Base-by-base conservation (phyloP, 768 basidiomycete species). In the Pulveroboletus ravenelii region DNA sequence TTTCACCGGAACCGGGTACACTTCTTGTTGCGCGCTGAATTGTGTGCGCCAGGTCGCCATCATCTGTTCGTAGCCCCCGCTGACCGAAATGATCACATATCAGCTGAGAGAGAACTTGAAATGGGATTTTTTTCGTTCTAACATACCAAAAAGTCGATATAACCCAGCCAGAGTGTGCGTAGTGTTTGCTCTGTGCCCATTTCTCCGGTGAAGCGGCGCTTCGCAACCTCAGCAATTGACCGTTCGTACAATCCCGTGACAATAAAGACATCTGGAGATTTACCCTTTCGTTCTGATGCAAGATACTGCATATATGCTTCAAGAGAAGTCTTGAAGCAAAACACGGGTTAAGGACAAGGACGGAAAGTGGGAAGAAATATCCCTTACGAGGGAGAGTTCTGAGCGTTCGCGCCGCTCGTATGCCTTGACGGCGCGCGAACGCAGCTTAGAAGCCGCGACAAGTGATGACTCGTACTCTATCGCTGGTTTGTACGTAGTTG, bases 401-500 rank as follows among this genome's bases (percentile, higher is more conserved):
- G 78, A 71, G 12, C 61, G 55, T 60, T 93, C 89, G 48, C 89
- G 73, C 25, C 80, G 76, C 45, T 81, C 77, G 61, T 79, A 83
- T 49, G 78, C 72, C 45, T 81, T 83, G 45, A 77, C 74, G 1
- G 84, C 81, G 39, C 75, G 75, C 8, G 78, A 72, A 14, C 85
- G 82, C 30, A 80, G 66, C 66, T 88, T 87, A 14, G 91, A 91
- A 3, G 92, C 93, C 1, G 79, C 67, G 15, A 95, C 77, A 23
- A 97, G 79, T 7, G 85, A 69, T 0, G 72, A 58, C 61, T 95
- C 93, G 62, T 98, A 98, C 38, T 85, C 78, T n/a, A 77, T 70
- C 0, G 84, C 73, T 13, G 87, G 80, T 58, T 84, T 80, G 66
- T 87, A 78, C 48, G 80, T 78, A 1, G 92, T 90, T 14, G 91